Evolutionary conservation across 2,329 filamentous ascomycete genomes (phyloP), one percentile per base, ranked within the genome.

Genomic region (Epichloe sylvatica): DNA sequence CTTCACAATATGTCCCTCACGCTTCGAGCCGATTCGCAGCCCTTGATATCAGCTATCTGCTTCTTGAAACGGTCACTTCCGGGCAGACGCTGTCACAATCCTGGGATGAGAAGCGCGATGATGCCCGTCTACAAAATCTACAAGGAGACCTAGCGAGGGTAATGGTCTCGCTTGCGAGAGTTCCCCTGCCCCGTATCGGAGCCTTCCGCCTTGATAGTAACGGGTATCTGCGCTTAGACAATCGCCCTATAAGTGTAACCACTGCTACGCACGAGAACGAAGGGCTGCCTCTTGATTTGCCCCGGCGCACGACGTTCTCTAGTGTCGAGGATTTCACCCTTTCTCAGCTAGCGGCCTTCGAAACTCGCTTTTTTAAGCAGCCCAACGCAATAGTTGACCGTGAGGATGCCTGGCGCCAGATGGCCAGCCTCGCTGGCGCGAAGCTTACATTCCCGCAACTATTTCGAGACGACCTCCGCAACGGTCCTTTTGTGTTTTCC

Each of bases 201-300:
- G 43, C 59, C 19, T 62, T 62, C 40, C 51, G 52, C 1, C 57
- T 64, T 52, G 51, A 57, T 50, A 51, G 64, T 51, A 43, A 52
- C 4, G 61, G 63, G 34, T 64, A 60, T 34, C 54, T 67, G 17
- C 54, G 57, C 17, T 52, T 66, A 45, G 57, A 61, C 7, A 55
- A 55, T 38, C 50, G 56, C 40, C 56, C 53, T 21, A 38, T 44
- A n/a, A 21, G 7, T 25, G 11, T 44, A 12, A 12, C 19, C 19
- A 34, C 30, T 19, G 5, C n/a, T 3, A 44, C 35, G n/a, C 42
- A 34, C 4, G 42, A 34, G 42, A 44, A 44, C 34, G 42, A 38
- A 25, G 44, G 35, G 4, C 25, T 37, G 3, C 3, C 34, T 3
- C 12, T 38, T n/a, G 12, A 17, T 13, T 35, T 25, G 1, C 5